A percentile compares a stretch with the other conserved stretches of the same genome.
These are phyloP conservation scores for Podospora didyma DNA, from an alignment of 495 filamentous ascomycete species.

Conservation along the genomic window DNA sequence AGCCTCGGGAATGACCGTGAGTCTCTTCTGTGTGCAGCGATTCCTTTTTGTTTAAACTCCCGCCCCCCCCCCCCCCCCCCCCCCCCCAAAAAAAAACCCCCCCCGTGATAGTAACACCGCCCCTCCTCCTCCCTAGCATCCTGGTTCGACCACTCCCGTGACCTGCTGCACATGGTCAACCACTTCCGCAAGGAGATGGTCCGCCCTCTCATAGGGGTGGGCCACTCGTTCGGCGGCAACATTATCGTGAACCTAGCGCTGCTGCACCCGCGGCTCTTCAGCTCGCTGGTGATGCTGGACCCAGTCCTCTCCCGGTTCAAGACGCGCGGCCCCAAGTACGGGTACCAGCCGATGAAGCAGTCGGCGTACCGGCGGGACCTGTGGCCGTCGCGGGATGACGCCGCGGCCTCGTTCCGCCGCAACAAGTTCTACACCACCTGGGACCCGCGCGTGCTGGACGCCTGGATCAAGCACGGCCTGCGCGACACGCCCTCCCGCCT, in stretches of 20 bases:
- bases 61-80: too few species aligned
- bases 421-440: constrained; percentile 67
- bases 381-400: constrained; percentile 65
- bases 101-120: constrained; percentile 11
- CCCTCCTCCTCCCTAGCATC: constrained; percentile 47
- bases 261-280: constrained; percentile 78
- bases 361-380: constrained; percentile 60
- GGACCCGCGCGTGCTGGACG: constrained; percentile 67
- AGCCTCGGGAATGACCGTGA: constrained; percentile 75
- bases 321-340: constrained; percentile 24
- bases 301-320: constrained; percentile 55
- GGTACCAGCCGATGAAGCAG: constrained; percentile 21
- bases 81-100: too few species aligned
- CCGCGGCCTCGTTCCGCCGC: constrained; percentile 53
- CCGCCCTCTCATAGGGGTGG: constrained; percentile 81
- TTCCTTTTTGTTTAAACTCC: background rate
- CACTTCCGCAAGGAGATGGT: constrained; percentile 78
- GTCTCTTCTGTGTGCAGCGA: constrained; percentile 10
- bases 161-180: constrained; percentile 86
- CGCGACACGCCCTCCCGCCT: constrained; percentile 47
- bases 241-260: constrained; percentile 60
- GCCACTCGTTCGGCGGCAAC: constrained; percentile 84
- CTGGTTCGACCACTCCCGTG: constrained; percentile 85
- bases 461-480: constrained; percentile 62
- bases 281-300: constrained; percentile 74